phyloP scores from a whole-genome alignment of 2,329 filamentous ascomycete species.

The Drechslerella dactyloides region DNA sequence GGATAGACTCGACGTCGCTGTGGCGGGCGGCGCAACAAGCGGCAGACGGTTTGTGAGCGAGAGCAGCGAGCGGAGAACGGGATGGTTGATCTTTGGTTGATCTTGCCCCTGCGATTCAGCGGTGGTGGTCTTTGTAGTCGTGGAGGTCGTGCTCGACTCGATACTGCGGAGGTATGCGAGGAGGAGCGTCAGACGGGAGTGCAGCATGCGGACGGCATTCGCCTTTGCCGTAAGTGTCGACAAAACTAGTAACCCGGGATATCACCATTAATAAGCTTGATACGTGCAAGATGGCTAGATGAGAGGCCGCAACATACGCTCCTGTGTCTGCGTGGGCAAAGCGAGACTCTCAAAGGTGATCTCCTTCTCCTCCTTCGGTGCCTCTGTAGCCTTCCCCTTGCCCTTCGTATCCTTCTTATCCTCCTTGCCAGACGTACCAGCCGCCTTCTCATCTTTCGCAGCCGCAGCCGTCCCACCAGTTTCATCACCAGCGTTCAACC shows the following conservation, averaged over 20 bases:
- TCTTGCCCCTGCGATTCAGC: constrained; percentile 53
- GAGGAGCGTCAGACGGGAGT: constrained; percentile 75
- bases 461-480: constrained; percentile 53
- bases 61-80: constrained; percentile 84
- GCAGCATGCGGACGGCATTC: constrained; percentile 93
- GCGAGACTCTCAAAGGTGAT: constrained; percentile 52
- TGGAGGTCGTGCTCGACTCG: constrained; percentile 53
- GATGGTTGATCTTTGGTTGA: constrained; percentile 59
- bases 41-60: constrained; percentile 79
- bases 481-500: constrained; percentile 70
- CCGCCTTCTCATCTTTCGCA: constrained; percentile 54
- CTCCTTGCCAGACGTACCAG: constrained; percentile 35
- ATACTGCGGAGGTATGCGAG: constrained; percentile 72
- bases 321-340: constrained; percentile 69
- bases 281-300: constrained; percentile 6
- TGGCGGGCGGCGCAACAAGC: constrained; percentile 75
- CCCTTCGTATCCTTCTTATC: constrained; percentile 55
- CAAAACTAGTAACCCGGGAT: constrained; percentile 61
- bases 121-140: constrained; percentile 44
- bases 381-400: constrained; percentile 53
- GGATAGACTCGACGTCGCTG: constrained; percentile 66
- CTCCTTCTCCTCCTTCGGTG: constrained; percentile 50
- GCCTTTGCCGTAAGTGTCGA: constrained; percentile 79
- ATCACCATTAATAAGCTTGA: constrained; percentile 1
- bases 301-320: constrained; percentile 60